Evolutionary conservation across 208 protist genomes (phyloP), one percentile per base, ranked within the genome.

Genomic region (Trichomonas vaginalis): DNA sequence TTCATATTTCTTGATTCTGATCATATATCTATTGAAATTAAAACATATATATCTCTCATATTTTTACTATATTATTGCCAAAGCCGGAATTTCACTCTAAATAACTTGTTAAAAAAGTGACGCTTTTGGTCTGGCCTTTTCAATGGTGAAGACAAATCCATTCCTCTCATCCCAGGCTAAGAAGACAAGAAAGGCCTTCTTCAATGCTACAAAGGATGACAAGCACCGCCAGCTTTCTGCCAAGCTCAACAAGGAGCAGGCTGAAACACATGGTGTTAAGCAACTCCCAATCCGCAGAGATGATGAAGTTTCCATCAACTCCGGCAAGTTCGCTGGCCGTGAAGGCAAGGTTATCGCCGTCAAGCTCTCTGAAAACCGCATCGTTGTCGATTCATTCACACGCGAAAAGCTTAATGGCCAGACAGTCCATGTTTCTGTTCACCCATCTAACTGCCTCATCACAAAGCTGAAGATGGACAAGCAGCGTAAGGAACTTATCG

Each of bases 391-490:
- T 45, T 88, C 82, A 14, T n/a, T 88, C 17, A 88, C 10, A 37
- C 23, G 37, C 14, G n/a, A 88, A 42, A 88, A 88, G 82, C 46
- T 88, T 40, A 88, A 47, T 23, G 37, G 37, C 82, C n/a, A 70
- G 37, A 87, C 70, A 83, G 96, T 97, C 37, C 40, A 49, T 2
- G 87, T 97, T 45, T 95, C 97, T 4, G 98, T 99, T 97, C 97
- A 99, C 97, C 97, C 99, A 95, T 99, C 98, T 96, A 99, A 99
- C 97, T 98, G 99, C 92, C 97, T 99, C 97, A 99, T 99, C 97
- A 99, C 98, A 96, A 99, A 99, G 97, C 97, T 99, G 96, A 99
- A 99, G 97, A 97, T 99, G 70, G 98, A 99, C 97, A 98, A 99
- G 97, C 97, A 99, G 97, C 98, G 99, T 97, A 98, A 99, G 97